These are phyloP conservation scores for Xylariaceae sp. DNA, from an alignment of 2,329 filamentous ascomycete genomes.

Conservation along the genomic window DNA sequence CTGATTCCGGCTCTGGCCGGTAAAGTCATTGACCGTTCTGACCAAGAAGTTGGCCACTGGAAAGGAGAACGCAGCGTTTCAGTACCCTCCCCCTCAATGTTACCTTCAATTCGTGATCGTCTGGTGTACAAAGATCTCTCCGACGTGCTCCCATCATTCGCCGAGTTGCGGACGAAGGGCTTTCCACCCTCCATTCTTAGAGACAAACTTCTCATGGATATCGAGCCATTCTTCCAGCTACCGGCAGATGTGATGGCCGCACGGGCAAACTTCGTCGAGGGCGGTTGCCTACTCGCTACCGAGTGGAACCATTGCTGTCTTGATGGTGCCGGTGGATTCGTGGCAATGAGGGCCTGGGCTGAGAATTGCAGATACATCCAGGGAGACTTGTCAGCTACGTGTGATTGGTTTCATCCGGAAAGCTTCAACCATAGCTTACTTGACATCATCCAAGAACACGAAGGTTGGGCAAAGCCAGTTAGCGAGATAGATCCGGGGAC, in stretches of 20 bases:
- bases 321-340: constrained; percentile 31
- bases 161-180: constrained; percentile 20
- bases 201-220: constrained; percentile 26
- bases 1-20: constrained; percentile 37
- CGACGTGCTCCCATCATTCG: constrained; percentile 25
- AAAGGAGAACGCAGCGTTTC: constrained; percentile 27
- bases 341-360: constrained; percentile 30
- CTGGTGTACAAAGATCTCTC: constrained; percentile 30
- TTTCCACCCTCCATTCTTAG: constrained; percentile 30
- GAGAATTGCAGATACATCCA: constrained; percentile 31
- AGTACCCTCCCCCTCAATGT: constrained; percentile 9
- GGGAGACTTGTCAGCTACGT: constrained; percentile 17
- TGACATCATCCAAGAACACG: constrained; percentile 28
- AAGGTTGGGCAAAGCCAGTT: constrained; percentile 18
- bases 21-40: constrained; percentile 32
- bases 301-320: constrained; percentile 23
- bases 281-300: constrained; percentile 30
- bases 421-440: constrained; percentile 32
- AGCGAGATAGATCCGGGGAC: constrained; percentile 22
- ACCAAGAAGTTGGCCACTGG: constrained; percentile 28
- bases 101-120: constrained; percentile 6
- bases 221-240: constrained; percentile 15
- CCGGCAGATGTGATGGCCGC: constrained; percentile 30
- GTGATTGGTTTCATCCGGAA: constrained; percentile 29
- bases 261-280: constrained; percentile 33